phyloP scores from a whole-genome alignment of 2,329 filamentous ascomycete species.

The Trichothecium roseum region DNA sequence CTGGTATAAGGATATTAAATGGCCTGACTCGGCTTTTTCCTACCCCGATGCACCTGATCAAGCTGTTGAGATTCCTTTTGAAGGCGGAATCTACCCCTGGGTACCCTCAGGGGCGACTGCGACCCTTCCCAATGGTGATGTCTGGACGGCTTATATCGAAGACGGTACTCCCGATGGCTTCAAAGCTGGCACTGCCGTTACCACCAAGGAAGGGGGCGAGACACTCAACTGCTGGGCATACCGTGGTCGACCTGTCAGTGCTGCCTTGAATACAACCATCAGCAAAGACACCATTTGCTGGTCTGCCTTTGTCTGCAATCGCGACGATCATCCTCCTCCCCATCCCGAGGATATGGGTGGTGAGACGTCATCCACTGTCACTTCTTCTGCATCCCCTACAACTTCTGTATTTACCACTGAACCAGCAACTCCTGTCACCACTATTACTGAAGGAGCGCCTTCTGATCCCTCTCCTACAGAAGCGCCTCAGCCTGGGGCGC shows the following conservation, averaged over 20 bases:
- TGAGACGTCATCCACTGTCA: slow-evolving; percentile 22
- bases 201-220: slow-evolving; percentile 26
- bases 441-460: slow-evolving; percentile 12
- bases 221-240: slow-evolving; percentile 31
- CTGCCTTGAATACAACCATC: slow-evolving; percentile 26
- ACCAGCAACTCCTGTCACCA: slow-evolving; percentile 12
- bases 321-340: slow-evolving; percentile 19
- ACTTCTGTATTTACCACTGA: slow-evolving; percentile 19
- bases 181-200: slow-evolving; percentile 27
- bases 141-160: slow-evolving; percentile 31
- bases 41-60: slow-evolving; percentile 26
- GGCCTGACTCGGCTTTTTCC: slow-evolving; percentile 21
- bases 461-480: slow-evolving; percentile 19
- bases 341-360: slow-evolving; percentile 24
- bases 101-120: slow-evolving; percentile 24
- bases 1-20: slow-evolving; percentile 28
- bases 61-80: slow-evolving; percentile 27
- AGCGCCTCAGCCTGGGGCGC: slow-evolving; percentile 16
- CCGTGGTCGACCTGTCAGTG: slow-evolving; percentile 26
- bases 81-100: slow-evolving; percentile 28
- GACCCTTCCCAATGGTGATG: slow-evolving; percentile 25
- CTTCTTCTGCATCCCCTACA: slow-evolving; percentile 18
- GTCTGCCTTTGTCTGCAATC: slow-evolving; percentile 31
- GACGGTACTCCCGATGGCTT: slow-evolving; percentile 28
- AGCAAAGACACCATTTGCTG: slow-evolving; percentile 26